Evolutionary conservation across 202 grass and related monocot genomes (phyloP).

Genomic region (Carex arenaria): DNA sequence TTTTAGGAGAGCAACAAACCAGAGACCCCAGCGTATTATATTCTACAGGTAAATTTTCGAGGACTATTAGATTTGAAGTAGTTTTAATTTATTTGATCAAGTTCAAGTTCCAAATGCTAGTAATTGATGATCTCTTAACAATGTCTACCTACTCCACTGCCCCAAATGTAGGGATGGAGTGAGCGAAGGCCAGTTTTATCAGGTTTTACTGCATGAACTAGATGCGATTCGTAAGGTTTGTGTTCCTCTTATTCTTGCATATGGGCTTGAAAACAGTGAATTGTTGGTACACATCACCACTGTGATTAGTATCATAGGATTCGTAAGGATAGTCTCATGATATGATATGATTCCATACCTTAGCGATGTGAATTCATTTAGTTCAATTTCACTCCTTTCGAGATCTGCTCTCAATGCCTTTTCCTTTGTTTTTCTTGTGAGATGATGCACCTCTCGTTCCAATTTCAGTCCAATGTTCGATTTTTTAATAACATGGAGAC

Average conservation of each 20-base stretch:
- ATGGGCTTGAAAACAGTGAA: background rate
- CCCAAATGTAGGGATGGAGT: constrained; percentile 63
- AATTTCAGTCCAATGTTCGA: background rate
- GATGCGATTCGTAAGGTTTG: constrained; percentile 74
- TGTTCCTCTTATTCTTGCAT: background rate
- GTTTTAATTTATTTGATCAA: background rate
- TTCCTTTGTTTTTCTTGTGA: background rate
- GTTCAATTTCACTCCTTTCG: no score
- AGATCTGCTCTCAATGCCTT: no score
- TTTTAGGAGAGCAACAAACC: constrained; percentile 65
- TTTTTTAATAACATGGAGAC: background rate
- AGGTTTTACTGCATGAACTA: constrained; percentile 76
- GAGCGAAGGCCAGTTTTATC: constrained; percentile 91
- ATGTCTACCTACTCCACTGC: background rate
- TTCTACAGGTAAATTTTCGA: constrained; percentile 64
- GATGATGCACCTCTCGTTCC: background rate
- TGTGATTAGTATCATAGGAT: background rate
- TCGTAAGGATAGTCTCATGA: background rate
- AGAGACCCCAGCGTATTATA: constrained; percentile 64
- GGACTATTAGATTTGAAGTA: background rate
- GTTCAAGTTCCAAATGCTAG: background rate
- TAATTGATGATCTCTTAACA: background rate
- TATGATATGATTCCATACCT: background rate
- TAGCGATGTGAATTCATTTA: background rate
- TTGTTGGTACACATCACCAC: background rate